Evolutionary conservation across 768 basidiomycete genomes (phyloP).

Genomic region (Tulasnella sp.): DNA sequence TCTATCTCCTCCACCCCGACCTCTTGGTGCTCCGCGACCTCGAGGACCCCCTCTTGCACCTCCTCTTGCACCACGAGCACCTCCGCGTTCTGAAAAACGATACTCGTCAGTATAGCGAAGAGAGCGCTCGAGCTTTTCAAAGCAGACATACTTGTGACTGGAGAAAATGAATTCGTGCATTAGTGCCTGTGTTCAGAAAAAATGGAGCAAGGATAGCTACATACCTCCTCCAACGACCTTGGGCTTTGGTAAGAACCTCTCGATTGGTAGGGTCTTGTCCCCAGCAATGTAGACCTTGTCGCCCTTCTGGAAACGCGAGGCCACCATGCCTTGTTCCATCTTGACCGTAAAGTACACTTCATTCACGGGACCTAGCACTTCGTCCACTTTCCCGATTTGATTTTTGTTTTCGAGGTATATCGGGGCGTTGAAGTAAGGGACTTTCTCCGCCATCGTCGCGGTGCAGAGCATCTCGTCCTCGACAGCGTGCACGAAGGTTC

Average conservation of each 20-base stretch:
- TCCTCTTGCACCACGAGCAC: conserved; percentile 17
- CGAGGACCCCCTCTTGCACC: conserved; percentile 24
- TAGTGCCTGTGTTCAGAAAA: background rate
- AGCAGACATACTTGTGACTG: conserved; percentile 26
- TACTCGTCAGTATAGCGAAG: conserved; percentile 11
- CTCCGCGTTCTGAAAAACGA: conserved; percentile 32
- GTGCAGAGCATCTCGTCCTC: conserved; percentile 98
- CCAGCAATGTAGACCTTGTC: conserved; percentile 96
- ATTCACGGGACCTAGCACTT: conserved; percentile 98
- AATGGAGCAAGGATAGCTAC: background rate
- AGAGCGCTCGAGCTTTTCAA: background rate
- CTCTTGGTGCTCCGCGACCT: conserved; percentile 23
- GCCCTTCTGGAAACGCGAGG: conserved; percentile 90
- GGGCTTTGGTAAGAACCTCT: conserved; percentile 93
- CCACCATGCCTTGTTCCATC: conserved; percentile 93
- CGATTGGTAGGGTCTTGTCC: conserved; percentile 95
- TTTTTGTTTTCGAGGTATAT: conserved; percentile 97
- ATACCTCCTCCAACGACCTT: conserved; percentile 44
- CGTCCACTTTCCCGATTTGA: conserved; percentile 92
- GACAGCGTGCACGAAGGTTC: conserved; percentile 85
- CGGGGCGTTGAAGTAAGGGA: conserved; percentile 98
- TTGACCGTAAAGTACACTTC: conserved; percentile 97
- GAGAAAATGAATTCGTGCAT: conserved; percentile 22
- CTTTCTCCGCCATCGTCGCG: conserved; percentile 73
- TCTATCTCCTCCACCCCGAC: conserved; percentile 25